Conservation (phyloP, 306 rosid species). For the Dalbergia cochinchinensis region DNA sequence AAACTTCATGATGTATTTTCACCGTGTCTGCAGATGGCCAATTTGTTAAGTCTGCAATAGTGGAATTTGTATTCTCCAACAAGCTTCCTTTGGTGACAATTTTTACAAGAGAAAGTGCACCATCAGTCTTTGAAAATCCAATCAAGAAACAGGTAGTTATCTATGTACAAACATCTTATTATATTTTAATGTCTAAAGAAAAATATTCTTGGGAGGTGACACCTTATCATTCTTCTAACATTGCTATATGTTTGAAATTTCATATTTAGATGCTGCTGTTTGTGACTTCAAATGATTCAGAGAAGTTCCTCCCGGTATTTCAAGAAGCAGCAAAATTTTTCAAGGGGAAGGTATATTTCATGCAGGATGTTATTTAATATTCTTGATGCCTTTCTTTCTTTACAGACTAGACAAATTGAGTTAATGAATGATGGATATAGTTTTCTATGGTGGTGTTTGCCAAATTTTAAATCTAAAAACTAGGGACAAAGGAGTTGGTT, state of each 20-base stretch:
- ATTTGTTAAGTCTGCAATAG: constrained; percentile 75
- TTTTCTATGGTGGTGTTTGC: no score
- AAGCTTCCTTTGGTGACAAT: constrained; percentile 88
- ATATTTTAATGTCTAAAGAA: constrained; percentile 25
- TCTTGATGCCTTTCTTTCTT: constrained; percentile 25
- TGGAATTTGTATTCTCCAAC: constrained; percentile 78
- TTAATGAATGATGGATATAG: no score
- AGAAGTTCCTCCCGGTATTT: constrained; percentile 72
- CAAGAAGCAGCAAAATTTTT: constrained; percentile 80
- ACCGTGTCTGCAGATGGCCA: constrained; percentile 68
- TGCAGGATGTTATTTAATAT: constrained; percentile 4
- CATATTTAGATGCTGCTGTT: constrained; percentile 76
- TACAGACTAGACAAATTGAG: constrained; percentile 29
- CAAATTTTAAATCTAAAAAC: no score
- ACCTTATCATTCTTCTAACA: constrained; percentile 14
- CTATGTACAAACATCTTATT: constrained; percentile 7
- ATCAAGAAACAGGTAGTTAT: constrained; percentile 91
- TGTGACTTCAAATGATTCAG: constrained; percentile 74
- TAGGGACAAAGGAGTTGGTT: no score
- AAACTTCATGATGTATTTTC: constrained; percentile 28
- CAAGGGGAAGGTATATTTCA: constrained; percentile 86
- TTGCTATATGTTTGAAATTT: constrained; percentile 38
- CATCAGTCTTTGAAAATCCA: constrained; percentile 81
- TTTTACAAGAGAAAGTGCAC: constrained; percentile 91
- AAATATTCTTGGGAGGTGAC: constrained; percentile 12